Conservation (phyloP, 306 rosid genomes). For the Cicer chorassanicum region DNA sequence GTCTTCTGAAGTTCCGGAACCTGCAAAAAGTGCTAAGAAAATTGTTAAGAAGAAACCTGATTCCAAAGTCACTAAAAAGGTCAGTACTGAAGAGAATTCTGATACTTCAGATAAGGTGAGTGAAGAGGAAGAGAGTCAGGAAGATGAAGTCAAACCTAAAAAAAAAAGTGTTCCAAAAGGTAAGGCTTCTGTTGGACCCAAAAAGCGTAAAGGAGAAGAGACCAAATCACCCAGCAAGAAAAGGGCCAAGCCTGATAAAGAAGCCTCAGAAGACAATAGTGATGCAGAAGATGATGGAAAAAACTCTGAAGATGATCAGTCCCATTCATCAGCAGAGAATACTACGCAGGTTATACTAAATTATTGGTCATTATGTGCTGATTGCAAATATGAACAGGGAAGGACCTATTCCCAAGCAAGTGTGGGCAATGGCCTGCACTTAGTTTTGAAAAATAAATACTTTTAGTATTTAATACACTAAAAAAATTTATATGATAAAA, state of each 20-base stretch:
- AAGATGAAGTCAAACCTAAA: constrained; percentile 63
- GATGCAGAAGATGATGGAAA: constrained; percentile 63
- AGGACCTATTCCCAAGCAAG: too few species aligned
- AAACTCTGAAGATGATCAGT: constrained; percentile 74
- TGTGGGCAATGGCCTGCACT: too few species aligned
- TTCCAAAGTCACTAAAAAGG: constrained; percentile 64
- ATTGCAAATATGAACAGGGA: neutral
- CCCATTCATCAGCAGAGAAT: constrained; percentile 75
- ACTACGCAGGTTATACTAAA: constrained; percentile 61
- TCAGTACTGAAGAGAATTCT: constrained; percentile 59
- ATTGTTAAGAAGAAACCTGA: constrained; percentile 55
- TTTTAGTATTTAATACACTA: too few species aligned
- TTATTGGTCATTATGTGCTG: constrained; percentile 23
- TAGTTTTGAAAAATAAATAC: too few species aligned
- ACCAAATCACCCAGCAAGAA: constrained; percentile 61
- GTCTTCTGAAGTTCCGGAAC: constrained; percentile 55
- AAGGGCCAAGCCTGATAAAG: constrained; percentile 56
- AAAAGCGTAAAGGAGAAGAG: constrained; percentile 77
- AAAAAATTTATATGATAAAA: too few species aligned
- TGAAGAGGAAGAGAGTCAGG: constrained; percentile 57
- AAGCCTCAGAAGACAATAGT: constrained; percentile 54
- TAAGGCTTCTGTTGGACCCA: constrained; percentile 56
- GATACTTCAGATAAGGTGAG: constrained; percentile 54
- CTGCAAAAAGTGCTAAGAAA: constrained; percentile 59
- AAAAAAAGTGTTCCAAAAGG: constrained; percentile 62